Evolutionary conservation across 1,284 basidiomycete species (phyloP), one percentile per base, ranked within the genome.

Genomic region (Trametes hirsuta): DNA sequence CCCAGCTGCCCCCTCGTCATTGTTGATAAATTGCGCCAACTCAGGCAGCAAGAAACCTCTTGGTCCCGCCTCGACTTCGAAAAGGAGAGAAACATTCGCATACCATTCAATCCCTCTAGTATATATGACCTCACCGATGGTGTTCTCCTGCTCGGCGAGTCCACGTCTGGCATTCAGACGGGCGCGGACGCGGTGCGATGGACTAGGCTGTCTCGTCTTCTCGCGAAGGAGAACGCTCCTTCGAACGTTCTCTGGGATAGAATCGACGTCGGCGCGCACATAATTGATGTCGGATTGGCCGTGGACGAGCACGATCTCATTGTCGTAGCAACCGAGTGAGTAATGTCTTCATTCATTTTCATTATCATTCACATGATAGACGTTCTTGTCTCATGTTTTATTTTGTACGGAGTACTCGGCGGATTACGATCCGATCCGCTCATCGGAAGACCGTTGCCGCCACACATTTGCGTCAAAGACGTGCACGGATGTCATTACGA

Each of bases 291-390:
- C 61, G 81, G 79, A 0, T 61, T 83, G n/a, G 73, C 76, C 30
- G 68, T 82, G 11, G 69, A 79, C 22, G 81, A 83, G 64, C 80
- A 82, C 60, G 80, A 84, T 66, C 68, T 84, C 14, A 72, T 82
- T n/a, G 79, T 76, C 1, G 64, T 81, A 35, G 69, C 82, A 25
- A 78, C 78, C 5, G 62, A 68, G 64, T 60, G 72, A 66, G 78
- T 78, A 61, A 14, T 4, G 6, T 21, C 24, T 75, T 62, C 24
- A 24, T 52, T 12, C 12, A 9, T 21, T 42, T 4, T 47, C 25
- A 18, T 34, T 37, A 22, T 6, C 30, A 22, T 18, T 14, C 35
- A 9, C 10, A 22, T 21, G 18, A 6, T 12, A 8, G 30, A 10
- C 14, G 3, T 4, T 3, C 11, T 37, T 6, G 39, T 35, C 37